phyloP scores from a whole-genome alignment of 179 eudicot genomes.

The Beta macrorhiza region DNA sequence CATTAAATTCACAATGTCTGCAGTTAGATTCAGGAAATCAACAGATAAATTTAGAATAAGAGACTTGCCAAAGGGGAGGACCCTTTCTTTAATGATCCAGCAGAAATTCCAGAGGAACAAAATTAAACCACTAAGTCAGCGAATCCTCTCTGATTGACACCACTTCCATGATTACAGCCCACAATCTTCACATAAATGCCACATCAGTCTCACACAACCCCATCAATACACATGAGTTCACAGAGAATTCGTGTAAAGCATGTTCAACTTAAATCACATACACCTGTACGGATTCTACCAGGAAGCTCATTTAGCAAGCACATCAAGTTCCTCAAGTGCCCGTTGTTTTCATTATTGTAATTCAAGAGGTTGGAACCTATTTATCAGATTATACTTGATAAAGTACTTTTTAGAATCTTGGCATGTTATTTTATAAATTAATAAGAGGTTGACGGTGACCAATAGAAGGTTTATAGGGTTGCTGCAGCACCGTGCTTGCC shows the following conservation, averaged over 20 bases:
- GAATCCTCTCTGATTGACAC: background rate
- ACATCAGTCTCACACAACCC: background rate
- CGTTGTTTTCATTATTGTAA: too few relatives aligned
- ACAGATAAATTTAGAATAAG: background rate
- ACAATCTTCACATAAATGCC: background rate
- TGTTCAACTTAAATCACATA: background rate
- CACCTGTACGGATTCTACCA: too few relatives aligned
- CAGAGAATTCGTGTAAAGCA: too few relatives aligned
- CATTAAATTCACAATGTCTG: constrained; percentile 2
- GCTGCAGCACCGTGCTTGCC: background rate
- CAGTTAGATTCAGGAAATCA: constrained; percentile 9
- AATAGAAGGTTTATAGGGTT: background rate
- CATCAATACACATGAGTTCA: background rate
- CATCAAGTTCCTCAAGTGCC: too few relatives aligned
- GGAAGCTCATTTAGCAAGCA: too few relatives aligned
- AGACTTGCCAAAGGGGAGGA: background rate
- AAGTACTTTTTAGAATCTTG: too few relatives aligned
- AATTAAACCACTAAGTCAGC: background rate
- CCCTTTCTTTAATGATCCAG: too few relatives aligned
- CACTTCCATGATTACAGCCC: background rate
- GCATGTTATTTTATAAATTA: background rate
- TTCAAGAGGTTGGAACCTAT: too few relatives aligned
- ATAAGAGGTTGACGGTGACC: background rate
- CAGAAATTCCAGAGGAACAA: background rate
- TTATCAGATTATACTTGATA: too few relatives aligned